Evolutionary conservation across 129 eudicot genomes (phyloP), one percentile per base, ranked within the genome.

Genomic region (Dittrichia graveolens): DNA sequence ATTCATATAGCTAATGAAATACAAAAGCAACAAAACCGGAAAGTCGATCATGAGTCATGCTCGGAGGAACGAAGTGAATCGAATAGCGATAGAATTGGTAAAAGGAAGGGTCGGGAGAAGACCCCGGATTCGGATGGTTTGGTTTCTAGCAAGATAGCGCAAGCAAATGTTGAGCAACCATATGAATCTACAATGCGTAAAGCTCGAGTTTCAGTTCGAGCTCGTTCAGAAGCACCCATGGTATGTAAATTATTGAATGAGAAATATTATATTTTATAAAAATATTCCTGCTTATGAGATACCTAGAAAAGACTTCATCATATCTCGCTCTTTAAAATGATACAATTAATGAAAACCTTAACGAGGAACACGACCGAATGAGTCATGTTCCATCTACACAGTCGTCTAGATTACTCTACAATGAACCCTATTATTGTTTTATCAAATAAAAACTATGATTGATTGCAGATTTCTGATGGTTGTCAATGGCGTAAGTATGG

Each of bases 221-320:
- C 97, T 7, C 86, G 97, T 34, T 91, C 97, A 5, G 97, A 91
- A 84, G 95, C 97, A 74, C 84, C 97, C 38, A 91, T 88, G 97
- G 96, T 89, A 24, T 24, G 31, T 24, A 24, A 81, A 65, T 13
- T 59, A 55, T 8, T 14, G 1, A 1, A 12, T 15, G 4, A 42
- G 31, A 15, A 16, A 14, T 50, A 16, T 52, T 11, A 16, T 18
- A 8, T 45, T 13, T 3, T 16, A 35, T 18, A 0, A n/a, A n/a
- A n/a, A n/a, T n/a, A n/a, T n/a, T n/a, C n/a, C n/a, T n/a, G n/a
- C n/a, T n/a, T n/a, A n/a, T n/a, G n/a, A n/a, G n/a, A n/a, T n/a
- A n/a, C n/a, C n/a, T n/a, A n/a, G n/a, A n/a, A n/a, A n/a, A n/a
- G n/a, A n/a, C n/a, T n/a, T n/a, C n/a, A n/a, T n/a, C n/a, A n/a